A percentile compares a stretch with the other conserved stretches of the same genome.
Evolutionary conservation across 2,329 filamentous ascomycete genomes (phyloP).

Genomic region (Ceratocystis albifundus): DNA sequence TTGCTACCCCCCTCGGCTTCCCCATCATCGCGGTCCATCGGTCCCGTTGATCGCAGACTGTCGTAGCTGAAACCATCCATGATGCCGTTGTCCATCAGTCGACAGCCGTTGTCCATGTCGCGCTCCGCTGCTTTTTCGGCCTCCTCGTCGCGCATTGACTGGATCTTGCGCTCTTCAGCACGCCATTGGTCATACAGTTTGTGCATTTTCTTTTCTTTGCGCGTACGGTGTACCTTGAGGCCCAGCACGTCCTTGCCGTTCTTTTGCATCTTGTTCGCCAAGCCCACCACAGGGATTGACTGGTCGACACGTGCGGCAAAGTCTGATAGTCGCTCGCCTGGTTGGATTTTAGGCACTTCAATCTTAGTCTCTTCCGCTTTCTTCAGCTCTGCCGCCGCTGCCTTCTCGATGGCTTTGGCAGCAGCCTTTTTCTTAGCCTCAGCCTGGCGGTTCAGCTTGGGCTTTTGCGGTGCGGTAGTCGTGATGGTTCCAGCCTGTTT

Average conservation of each 20-base stretch:
- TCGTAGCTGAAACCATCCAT: constrained; percentile 22
- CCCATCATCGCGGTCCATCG: constrained; percentile 33
- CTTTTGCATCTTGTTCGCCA: constrained; percentile 52
- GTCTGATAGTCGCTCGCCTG: constrained; percentile 71
- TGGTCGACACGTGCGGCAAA: constrained; percentile 77
- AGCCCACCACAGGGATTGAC: constrained; percentile 61
- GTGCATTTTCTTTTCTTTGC: constrained; percentile 73
- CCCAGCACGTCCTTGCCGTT: constrained; percentile 53
- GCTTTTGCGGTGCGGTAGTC: constrained; percentile 18
- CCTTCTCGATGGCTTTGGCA: constrained; percentile 35
- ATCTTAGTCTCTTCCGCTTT: constrained; percentile 26
- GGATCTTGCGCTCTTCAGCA: constrained; percentile 52
- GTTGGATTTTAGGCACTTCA: constrained; percentile 57
- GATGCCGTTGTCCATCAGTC: constrained; percentile 32
- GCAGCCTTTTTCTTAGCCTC: constrained; percentile 17
- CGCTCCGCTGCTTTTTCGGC: constrained; percentile 51
- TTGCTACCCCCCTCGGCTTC: constrained; percentile 31
- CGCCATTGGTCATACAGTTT: constrained; percentile 70
- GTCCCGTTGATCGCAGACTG: constrained; percentile 17
- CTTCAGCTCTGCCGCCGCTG: constrained; percentile 52
- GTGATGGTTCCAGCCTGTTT: constrained; percentile 20
- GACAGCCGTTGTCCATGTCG: constrained; percentile 49
- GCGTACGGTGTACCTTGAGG: constrained; percentile 58
- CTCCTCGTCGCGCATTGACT: constrained; percentile 54
- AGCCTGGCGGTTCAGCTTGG: constrained; percentile 26